Conservation (phyloP, 1,284 basidiomycete species). For the Apiotrichum siamense region DNA sequence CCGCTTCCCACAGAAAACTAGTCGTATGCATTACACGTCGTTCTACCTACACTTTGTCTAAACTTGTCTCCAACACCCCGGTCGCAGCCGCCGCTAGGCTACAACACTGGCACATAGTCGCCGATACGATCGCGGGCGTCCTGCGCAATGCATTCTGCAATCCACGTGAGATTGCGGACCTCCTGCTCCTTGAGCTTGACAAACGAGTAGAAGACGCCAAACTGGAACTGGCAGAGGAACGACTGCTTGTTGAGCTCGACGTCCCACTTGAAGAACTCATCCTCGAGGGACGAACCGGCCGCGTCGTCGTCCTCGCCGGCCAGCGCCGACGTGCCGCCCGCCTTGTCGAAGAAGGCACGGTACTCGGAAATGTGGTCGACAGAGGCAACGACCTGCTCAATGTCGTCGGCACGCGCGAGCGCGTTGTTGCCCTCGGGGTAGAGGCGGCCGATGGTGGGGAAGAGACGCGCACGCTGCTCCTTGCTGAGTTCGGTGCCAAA, state of each 20-base stretch:
- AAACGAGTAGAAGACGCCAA: conserved; percentile 86
- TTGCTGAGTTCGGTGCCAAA: conserved; percentile 93
- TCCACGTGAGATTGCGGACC: conserved; percentile 94
- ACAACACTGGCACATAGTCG: conserved; percentile 77
- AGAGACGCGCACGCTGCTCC: conserved; percentile 91
- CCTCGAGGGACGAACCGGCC: conserved; percentile 62
- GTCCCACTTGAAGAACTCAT: conserved; percentile 91
- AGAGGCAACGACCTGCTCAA: conserved; percentile 84
- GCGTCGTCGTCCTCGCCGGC: conserved; percentile 30
- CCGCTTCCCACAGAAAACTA: no score
- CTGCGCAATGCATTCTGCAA: conserved; percentile 94
- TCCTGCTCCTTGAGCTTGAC: conserved; percentile 99
- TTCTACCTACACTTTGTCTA: no score
- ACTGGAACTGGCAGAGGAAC: conserved; percentile 93
- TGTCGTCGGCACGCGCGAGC: conserved; percentile 88
- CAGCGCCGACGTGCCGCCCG: conserved; percentile 29
- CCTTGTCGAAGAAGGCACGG: conserved; percentile 75
- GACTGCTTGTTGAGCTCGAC: conserved; percentile 88
- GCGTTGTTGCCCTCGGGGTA: conserved; percentile 95
- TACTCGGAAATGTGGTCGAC: conserved; percentile 89
- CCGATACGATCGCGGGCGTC: conserved; percentile 82
- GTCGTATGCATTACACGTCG: no score
- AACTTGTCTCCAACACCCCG: no score
- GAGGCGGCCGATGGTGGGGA: conserved; percentile 86
- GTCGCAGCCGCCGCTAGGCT: no score